Evolutionary conservation across 2,329 filamentous ascomycete species (phyloP).

Genomic region (Aspergillus clavatus): DNA sequence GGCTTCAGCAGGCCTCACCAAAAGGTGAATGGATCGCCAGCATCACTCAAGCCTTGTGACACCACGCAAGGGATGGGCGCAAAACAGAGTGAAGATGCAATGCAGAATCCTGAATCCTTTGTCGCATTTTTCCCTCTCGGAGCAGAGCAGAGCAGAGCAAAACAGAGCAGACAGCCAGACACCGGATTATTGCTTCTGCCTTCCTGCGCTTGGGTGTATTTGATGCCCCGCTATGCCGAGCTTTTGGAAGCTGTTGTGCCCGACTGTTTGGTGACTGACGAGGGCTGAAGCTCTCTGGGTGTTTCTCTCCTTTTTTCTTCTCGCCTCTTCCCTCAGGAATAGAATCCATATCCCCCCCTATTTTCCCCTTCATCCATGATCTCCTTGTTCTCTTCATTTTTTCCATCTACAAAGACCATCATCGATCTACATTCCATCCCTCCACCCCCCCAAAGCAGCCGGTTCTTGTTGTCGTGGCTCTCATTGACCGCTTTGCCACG

Average conservation of each 20-base stretch:
- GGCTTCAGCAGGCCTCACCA: not conserved
- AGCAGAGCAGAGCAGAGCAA: not conserved
- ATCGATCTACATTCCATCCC: not conserved
- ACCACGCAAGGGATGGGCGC: not conserved
- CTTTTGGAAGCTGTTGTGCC: conserved; percentile 2
- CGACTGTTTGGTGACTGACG: not conserved
- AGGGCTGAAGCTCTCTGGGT: not conserved
- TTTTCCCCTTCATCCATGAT: no score
- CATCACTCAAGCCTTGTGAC: not conserved
- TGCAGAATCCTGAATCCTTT: not conserved
- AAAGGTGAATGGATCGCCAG: not conserved
- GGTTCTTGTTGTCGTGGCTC: not conserved
- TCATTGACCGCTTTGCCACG: not conserved
- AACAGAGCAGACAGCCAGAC: no score
- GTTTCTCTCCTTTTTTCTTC: not conserved
- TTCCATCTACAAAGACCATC: not conserved
- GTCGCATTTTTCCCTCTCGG: not conserved
- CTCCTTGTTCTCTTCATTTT: not conserved
- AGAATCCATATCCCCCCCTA: not conserved
- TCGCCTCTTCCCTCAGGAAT: not conserved
- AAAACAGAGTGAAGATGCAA: not conserved
- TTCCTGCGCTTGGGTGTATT: not conserved
- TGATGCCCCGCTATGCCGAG: conserved; percentile 13
- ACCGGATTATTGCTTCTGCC: not conserved
- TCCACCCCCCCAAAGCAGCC: not conserved